These are phyloP conservation scores for Strobilomyces echinocephalus DNA, from an alignment of 768 basidiomycete genomes.

Conservation along the genomic window DNA sequence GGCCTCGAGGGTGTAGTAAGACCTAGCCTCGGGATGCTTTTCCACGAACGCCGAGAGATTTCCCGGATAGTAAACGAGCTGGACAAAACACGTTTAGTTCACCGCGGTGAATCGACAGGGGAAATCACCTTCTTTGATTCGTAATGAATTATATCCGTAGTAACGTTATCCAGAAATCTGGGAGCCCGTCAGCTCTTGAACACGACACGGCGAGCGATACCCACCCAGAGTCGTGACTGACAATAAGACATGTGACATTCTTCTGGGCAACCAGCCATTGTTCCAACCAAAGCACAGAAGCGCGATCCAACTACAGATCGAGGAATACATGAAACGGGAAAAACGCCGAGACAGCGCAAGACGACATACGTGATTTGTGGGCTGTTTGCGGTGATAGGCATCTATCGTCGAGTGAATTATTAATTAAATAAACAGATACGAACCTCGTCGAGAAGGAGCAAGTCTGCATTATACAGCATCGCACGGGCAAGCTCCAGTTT, in stretches of 20 bases:
- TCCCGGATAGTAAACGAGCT: conserved; percentile 92
- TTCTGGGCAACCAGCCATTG: conserved; percentile 77
- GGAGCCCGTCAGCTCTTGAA: conserved; percentile 4
- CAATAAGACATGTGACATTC: conserved; percentile 84
- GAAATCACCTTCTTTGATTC: conserved; percentile 76
- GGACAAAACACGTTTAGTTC: conserved; percentile 13
- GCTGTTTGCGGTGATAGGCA: conserved; percentile 42
- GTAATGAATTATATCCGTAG: conserved; percentile 97
- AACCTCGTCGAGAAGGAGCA: conserved; percentile 82
- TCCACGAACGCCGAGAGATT: conserved; percentile 89
- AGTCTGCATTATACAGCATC: conserved; percentile 92
- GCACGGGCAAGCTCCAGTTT: conserved; percentile 93
- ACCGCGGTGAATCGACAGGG: conserved; percentile 15
- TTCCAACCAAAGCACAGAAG: conserved; percentile 90
- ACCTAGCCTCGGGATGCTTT: conserved; percentile 87
- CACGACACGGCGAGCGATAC: conserved; percentile 25
- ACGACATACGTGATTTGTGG: conserved; percentile 80
- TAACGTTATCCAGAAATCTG: conserved; percentile 91
- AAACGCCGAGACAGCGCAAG: conserved; percentile 12
- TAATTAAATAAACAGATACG: conserved; percentile 18
- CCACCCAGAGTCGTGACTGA: conserved; percentile 95
- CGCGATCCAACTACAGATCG: conserved; percentile 60
- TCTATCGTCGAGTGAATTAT: conserved; percentile 18
- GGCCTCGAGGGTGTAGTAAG: conserved; percentile 94
- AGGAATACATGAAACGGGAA: conserved; percentile 13